phyloP scores from a whole-genome alignment of 495 filamentous ascomycete species.

The Parachaetomium inaequale region DNA sequence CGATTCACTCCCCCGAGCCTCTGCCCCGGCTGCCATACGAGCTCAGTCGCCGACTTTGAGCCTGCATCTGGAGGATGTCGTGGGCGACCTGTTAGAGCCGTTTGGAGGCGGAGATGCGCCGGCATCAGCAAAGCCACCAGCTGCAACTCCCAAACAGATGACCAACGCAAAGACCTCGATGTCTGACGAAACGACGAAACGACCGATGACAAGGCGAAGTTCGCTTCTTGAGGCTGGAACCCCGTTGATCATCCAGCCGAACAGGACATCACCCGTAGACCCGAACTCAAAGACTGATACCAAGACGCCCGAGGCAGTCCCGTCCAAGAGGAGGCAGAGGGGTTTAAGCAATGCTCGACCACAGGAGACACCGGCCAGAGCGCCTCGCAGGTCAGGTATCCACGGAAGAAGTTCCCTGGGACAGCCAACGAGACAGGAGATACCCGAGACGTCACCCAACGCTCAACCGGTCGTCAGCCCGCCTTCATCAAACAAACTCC shows the following conservation, averaged over 20 bases:
- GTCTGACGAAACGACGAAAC: neutral
- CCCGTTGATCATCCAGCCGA: neutral
- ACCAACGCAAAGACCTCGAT: neutral
- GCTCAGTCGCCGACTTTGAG: constrained; percentile 4
- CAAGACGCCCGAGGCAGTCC: neutral
- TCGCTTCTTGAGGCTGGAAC: neutral
- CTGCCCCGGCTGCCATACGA: neutral
- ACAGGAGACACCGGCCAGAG: neutral
- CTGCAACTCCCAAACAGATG: neutral
- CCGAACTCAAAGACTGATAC: neutral
- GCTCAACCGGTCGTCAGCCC: neutral
- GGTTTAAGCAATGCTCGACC: neutral
- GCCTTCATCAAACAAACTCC: neutral
- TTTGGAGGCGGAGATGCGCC: neutral
- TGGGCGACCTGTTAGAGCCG: neutral
- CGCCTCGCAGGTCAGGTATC: neutral
- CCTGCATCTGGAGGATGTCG: neutral
- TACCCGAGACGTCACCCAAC: constrained; percentile 9
- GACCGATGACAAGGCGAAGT: neutral
- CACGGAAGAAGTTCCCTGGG: neutral
- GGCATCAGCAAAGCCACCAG: no score
- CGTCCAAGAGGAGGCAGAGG: neutral
- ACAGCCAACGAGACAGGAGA: neutral
- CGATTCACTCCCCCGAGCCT: neutral
- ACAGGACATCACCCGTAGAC: neutral